These are phyloP conservation scores for Sporothrix humicola DNA, from an alignment of 2,329 filamentous ascomycete species.

Conservation along the genomic window DNA sequence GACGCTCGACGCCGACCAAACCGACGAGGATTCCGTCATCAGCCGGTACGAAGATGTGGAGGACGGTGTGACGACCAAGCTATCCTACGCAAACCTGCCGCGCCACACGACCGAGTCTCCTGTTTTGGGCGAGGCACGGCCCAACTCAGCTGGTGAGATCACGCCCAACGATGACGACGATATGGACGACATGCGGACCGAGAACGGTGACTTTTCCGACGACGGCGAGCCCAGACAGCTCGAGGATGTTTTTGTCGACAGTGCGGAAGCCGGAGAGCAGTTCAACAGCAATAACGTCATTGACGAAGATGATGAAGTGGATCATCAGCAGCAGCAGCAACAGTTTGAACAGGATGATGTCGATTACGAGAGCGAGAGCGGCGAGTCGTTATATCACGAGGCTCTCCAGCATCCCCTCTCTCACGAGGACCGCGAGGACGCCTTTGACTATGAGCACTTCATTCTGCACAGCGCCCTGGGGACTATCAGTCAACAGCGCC, in stretches of 20 bases:
- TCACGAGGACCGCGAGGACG: conserved; percentile 92
- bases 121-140: conserved; percentile 7
- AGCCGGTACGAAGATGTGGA: conserved; percentile 43
- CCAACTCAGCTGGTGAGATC: not conserved
- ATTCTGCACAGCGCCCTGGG: conserved; percentile 93
- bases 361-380: conserved; percentile 64
- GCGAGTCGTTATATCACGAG: conserved; percentile 68
- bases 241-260: conserved; percentile 43
- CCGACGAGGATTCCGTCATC: conserved; percentile 42
- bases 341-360: conserved; percentile 40
- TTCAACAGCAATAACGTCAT: conserved; percentile 42
- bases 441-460: conserved; percentile 96
- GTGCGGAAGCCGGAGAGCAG: conserved; percentile 33
- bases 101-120: conserved; percentile 25
- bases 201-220: conserved; percentile 47
- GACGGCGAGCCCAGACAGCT: conserved; percentile 39
- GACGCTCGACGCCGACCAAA: conserved; percentile 24
- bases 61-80: conserved; percentile 39
- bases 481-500: conserved; percentile 65
- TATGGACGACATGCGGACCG: conserved; percentile 49
- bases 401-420: conserved; percentile 66
- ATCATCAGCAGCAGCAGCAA: not conserved
- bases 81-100: conserved; percentile 23
- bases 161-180: conserved; percentile 44
- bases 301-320: conserved; percentile 45